These are phyloP conservation scores for Discostella pseudostelligera DNA, from an alignment of 108 stramenopile genomes.

Conservation along the genomic window DNA sequence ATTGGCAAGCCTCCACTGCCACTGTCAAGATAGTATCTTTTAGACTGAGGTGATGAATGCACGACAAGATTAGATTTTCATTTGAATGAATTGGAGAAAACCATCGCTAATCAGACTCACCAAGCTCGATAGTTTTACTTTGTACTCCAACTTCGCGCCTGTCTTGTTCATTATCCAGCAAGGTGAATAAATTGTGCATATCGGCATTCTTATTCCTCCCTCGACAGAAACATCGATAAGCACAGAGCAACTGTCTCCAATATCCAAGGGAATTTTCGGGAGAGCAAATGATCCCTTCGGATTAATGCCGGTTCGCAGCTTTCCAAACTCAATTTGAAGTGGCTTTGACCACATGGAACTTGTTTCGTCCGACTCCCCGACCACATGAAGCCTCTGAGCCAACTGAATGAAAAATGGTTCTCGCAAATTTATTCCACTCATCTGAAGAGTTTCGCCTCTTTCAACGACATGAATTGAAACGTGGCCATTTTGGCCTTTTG, in stretches of 20 bases:
- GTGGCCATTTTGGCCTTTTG: background rate
- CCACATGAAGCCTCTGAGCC: conserved; percentile 19
- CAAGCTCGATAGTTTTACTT: background rate
- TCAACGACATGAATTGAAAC: conserved; percentile 9
- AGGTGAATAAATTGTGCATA: conserved; percentile 41
- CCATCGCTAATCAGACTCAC: background rate
- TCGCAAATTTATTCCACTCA: conserved; percentile 42
- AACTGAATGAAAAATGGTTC: conserved; percentile 32
- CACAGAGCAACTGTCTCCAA: conserved; percentile 29
- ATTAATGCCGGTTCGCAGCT: conserved; percentile 37
- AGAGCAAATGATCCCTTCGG: conserved; percentile 24
- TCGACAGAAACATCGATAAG: conserved; percentile 32
- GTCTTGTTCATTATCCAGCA: conserved; percentile 45
- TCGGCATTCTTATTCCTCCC: conserved; percentile 22
- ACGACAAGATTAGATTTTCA: background rate
- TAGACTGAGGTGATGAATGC: conserved; percentile 2
- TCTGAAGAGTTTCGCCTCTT: conserved; percentile 22
- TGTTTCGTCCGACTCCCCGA: background rate
- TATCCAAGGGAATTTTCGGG: conserved; percentile 15
- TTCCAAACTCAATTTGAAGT: conserved; percentile 20
- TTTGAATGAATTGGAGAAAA: background rate
- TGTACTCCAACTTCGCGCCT: conserved; percentile 34
- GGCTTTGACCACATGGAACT: conserved; percentile 32
- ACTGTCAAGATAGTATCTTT: conserved; percentile 26
- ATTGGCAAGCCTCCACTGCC: conserved; percentile 30